Base-by-base conservation (phyloP, 2,329 filamentous ascomycete genomes). In the Lecanicillium sp. region DNA sequence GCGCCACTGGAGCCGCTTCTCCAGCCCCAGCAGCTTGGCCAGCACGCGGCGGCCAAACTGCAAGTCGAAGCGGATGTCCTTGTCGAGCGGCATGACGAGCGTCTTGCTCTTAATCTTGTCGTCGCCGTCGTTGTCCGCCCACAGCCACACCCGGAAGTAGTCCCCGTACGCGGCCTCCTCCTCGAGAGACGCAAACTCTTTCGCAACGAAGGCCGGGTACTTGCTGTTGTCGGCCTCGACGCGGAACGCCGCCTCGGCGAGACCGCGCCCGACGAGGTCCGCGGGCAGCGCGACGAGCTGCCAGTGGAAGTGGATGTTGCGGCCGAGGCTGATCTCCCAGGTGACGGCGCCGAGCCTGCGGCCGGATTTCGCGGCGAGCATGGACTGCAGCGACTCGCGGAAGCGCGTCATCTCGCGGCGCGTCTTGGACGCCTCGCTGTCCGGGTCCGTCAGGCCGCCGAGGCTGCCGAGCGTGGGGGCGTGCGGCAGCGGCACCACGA, bases 221-320 rank as follows among this genome's bases (percentile, higher is more conserved):
- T 71, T 65, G 39, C 73, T 62, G 56, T 95, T 94, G 62, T 95
- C 86, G 0, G 89, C 90, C 61, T 95, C 83, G 1, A 94, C 87
- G 45, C 84, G 84, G 69, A 98, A 96, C 0, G 84, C 91, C 0
- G 87, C 88, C 63, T 95, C 89, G 0, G 95, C 87, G 1, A 95
- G 73, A 0, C 87, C 86, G 39, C 81, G 81, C 17, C 68, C 70
- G 43, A 95, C 77, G 37, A 88, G 70, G 9, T 85, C 75, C 0
- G 77, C 71, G 0, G 86, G 79, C 1, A 94, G 73, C 1, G 93
- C 89, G 24, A 97, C 70, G 56, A 94, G 86, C 66, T 98, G 94
- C 93, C 90, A 96, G 61, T 97, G 91, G 1, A 84, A 77, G 62
- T 98, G 93, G 48, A 97, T 83, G 47, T 93, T 89, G 44, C 79